Percentiles rank a stretch among this genome's conserved stretches.
These are phyloP conservation scores for Blepharisma japonicum DNA, from an alignment of 73 alveolate genomes.

Conservation along the genomic window DNA sequence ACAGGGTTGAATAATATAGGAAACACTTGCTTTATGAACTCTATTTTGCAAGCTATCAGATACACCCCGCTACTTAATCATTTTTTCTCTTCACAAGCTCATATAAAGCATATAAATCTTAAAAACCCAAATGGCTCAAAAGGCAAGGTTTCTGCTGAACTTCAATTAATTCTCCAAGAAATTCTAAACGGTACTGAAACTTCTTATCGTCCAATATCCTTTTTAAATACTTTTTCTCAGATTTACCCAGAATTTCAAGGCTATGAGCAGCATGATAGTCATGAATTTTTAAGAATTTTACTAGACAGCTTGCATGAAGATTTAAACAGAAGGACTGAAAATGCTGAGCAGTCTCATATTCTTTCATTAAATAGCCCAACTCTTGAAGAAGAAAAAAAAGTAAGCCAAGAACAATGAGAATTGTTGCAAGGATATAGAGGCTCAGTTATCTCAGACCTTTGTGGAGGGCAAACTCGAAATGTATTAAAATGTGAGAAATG, in stretches of 20 bases:
- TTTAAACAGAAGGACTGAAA: constrained; percentile 13
- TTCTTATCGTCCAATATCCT: background rate
- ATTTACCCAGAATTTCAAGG: constrained; percentile 26
- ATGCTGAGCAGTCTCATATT: background rate
- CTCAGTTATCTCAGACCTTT: constrained; percentile 1
- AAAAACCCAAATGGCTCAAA: constrained; percentile 21
- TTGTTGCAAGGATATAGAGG: background rate
- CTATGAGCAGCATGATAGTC: constrained; percentile 26
- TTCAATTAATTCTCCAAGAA: background rate
- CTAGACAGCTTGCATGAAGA: constrained; percentile 29
- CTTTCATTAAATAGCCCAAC: background rate
- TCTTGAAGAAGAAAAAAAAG: background rate
- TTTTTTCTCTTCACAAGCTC: constrained; percentile 30
- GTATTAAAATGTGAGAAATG: background rate
- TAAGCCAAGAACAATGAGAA: constrained; percentile 22
- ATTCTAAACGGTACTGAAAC: background rate
- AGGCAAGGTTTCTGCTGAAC: background rate
- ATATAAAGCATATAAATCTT: background rate
- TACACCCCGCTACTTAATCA: constrained; percentile 56
- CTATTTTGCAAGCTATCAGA: constrained; percentile 43
- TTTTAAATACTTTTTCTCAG: constrained; percentile 5
- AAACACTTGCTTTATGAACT: constrained; percentile 71
- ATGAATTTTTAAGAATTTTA: constrained; percentile 26
- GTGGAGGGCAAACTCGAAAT: constrained; percentile 28
- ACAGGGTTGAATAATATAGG: constrained; percentile 62